Evolutionary conservation across 148 eudicot species (phyloP).

Genomic region (Rheum nobile): DNA sequence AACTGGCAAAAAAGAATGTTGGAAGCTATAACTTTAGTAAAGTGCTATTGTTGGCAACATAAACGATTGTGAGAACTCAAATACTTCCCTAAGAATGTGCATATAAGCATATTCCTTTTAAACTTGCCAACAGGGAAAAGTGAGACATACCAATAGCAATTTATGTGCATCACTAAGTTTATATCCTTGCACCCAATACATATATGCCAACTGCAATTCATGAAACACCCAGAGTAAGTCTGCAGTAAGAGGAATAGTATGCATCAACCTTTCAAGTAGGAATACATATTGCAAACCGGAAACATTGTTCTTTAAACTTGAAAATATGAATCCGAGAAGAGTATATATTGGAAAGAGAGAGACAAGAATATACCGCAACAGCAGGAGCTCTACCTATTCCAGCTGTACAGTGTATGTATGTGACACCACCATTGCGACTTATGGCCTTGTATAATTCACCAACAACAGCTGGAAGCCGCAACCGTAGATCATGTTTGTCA

Average conservation of each 20-base stretch:
- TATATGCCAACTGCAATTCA: constrained; percentile 73
- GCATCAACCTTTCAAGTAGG: neutral
- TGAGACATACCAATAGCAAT: constrained; percentile 51
- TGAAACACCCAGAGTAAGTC: neutral
- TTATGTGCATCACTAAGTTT: constrained; percentile 53
- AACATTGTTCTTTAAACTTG: no score
- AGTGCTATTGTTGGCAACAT: neutral
- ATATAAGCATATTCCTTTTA: neutral
- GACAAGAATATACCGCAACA: constrained; percentile 50
- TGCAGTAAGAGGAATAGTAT: neutral
- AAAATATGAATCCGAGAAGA: neutral
- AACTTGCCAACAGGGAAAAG: neutral
- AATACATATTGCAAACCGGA: no score
- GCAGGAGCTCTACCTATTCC: constrained; percentile 99
- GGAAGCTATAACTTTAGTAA: neutral
- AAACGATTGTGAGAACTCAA: neutral
- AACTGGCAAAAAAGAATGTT: neutral
- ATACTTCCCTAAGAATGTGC: neutral
- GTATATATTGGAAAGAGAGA: neutral
- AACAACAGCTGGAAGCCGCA: constrained; percentile 89
- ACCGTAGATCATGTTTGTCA: constrained; percentile 72
- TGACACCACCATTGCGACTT: constrained; percentile 64
- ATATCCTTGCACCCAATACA: constrained; percentile 94
- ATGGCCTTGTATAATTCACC: constrained; percentile 64
- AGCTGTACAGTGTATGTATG: constrained; percentile 96